Evolutionary conservation across 2,329 filamentous ascomycete species (phyloP), one percentile per base, ranked within the genome.

Genomic region (Talaromyces rugulosus): DNA sequence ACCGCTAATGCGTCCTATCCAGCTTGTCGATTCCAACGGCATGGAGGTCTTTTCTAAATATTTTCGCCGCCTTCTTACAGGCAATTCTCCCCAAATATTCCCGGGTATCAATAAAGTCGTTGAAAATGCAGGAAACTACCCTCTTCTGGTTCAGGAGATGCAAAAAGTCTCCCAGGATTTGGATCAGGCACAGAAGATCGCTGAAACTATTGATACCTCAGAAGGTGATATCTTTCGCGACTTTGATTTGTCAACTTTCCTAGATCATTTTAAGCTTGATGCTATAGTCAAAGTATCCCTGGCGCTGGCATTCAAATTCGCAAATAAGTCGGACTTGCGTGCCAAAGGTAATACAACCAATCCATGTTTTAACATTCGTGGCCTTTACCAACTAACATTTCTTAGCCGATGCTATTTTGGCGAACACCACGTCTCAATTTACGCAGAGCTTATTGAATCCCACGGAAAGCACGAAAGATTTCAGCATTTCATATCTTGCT

Each of bases 21-120:
- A 96, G 91, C 88, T 98, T 76, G 89, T 98, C 81, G 89, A 96
- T 86, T 93, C 94, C 72, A 89, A 96, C 92, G 93, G 93, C 74
- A 99, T 99, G 94, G 96, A 99, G 84, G 92, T 97, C 74, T 97
- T 93, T 77, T 88, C 91, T 64, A 96, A 93, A 82, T 97, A 95
- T 78, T 96, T 99, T 79, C 89, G 92, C 77, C 91, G 94, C 78
- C 84, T 98, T 75, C 87, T 99, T 73, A 90, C 89, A 78, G 89
- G 89, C 79, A 97, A 97, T 87, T 92, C 93, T 71, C 82, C 89
- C 66, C 89, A 95, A 72, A 95, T 99, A 75, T 98, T 98, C 74
- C 89, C 92, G 58, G 87, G 89, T 66, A 82, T 88, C 60, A 90
- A 86, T 70, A 85, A 92, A 77, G 85, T 86, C 61, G 85, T 87